Evolutionary conservation across 768 basidiomycete genomes (phyloP).

Genomic region (Boletus subparvulus): DNA sequence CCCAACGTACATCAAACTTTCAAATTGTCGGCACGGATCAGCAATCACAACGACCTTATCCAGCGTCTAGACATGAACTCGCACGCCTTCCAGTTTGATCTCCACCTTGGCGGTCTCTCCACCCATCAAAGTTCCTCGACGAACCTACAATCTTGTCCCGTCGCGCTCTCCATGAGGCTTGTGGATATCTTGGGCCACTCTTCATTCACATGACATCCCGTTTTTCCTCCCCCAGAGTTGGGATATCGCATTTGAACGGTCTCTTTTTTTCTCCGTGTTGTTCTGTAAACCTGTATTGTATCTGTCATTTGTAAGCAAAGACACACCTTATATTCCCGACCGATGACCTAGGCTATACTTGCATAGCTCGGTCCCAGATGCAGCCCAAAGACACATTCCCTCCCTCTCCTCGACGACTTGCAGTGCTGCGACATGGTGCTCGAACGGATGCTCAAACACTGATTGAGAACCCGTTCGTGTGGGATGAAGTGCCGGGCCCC

Average conservation of each 20-base stretch:
- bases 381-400: conserved; percentile 53
- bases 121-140: neutral
- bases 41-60: neutral
- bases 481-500: conserved; percentile 33
- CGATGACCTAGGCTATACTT: conserved; percentile 51
- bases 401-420: conserved; percentile 46
- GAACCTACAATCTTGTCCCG: conserved; percentile 13
- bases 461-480: conserved; percentile 9
- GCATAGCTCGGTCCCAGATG: conserved; percentile 44
- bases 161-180: conserved; percentile 22
- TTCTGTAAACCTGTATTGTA: conserved; percentile 13
- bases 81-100: neutral
- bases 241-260: neutral
- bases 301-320: neutral
- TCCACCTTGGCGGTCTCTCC: neutral
- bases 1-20: conserved; percentile 11
- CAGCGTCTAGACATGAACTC: neutral
- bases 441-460: conserved; percentile 38
- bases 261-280: conserved; percentile 1
- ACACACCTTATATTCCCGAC: neutral
- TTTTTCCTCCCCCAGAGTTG: neutral
- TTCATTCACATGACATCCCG: neutral
- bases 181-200: conserved; percentile 11
- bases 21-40: neutral
- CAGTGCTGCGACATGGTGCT: conserved; percentile 43